Evolutionary conservation across 1,284 basidiomycete genomes (phyloP), one percentile per base, ranked within the genome.

Genomic region (Kwoniella shivajii): DNA sequence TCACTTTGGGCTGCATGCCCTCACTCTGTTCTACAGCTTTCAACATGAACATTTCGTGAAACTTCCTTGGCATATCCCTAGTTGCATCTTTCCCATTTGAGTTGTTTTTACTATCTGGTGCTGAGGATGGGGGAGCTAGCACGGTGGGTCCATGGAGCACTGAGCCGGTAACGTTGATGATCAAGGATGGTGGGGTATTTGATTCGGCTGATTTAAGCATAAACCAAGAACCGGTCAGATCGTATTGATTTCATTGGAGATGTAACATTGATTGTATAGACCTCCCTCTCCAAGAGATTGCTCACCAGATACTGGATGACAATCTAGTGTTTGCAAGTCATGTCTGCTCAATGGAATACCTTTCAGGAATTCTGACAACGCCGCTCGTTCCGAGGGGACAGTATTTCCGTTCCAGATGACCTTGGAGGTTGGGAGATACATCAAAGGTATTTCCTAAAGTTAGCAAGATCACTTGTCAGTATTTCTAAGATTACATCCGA

Each of bases 371-470:
- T 67, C 66, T 6, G 64, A 51, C 18, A 76, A 59, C 24, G 57
- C 49, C 1, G 64, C 47, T 7, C 49, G 56, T 7, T 65, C 63
- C 34, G 66, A 50, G 4, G 49, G 50, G 3, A 76, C 61, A 10
- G 67, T 60, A 44, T 72, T 76, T 14, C 74, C 74, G 54, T 76
- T 76, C 74, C 74, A 76, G 24, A 76, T 63, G 37, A 76, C 64
- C 51, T 72, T 73, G 30, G 72, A 68, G 1, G 56, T 53, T 5
- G 74, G 71, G 10, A 71, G 60, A 51, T 67, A 76, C 44, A 76
- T 61, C 6, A 60, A 61, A 2, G 72, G 72, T 9, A 76, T 61
- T 36, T 76, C 70, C 71, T 73, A 49, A 4, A 36, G 38, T 27
- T 22, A 42, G 46, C 33, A 6, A 41, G 9, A 20, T n/a, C n/a